A percentile compares a stretch with the other conserved stretches of the same genome.
Evolutionary conservation across 2,329 filamentous ascomycete genomes (phyloP).

Genomic region (Colletotrichum sp.): DNA sequence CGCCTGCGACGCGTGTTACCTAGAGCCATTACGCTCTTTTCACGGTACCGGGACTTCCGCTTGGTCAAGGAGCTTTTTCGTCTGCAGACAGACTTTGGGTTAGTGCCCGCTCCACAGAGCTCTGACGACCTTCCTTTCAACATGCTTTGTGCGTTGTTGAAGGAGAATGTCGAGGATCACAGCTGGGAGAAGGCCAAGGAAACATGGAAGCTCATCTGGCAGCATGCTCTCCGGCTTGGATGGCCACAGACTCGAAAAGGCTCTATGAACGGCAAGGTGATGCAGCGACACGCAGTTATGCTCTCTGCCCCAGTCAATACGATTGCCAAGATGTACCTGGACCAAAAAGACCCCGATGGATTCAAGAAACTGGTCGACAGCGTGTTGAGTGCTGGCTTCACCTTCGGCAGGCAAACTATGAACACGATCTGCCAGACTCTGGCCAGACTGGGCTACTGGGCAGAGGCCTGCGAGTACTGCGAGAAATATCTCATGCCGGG

Average conservation of each 20-base stretch:
- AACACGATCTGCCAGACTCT: slow-evolving; percentile 77
- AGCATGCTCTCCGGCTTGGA: slow-evolving; percentile 52
- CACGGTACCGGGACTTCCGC: slow-evolving; percentile 47
- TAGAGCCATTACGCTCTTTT: slow-evolving; percentile 36
- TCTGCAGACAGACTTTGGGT: slow-evolving; percentile 45
- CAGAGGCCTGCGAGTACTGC: slow-evolving; percentile 75
- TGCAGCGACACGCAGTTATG: slow-evolving; percentile 57
- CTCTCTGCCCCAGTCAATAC: slow-evolving; percentile 54
- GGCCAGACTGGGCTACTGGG: slow-evolving; percentile 60
- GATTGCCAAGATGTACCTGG: slow-evolving; percentile 51
- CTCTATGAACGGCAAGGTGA: slow-evolving; percentile 28
- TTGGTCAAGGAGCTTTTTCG: slow-evolving; percentile 63
- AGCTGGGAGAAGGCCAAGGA: slow-evolving; percentile 65
- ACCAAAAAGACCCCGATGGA: slow-evolving; percentile 45
- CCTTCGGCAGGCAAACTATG: slow-evolving; percentile 79
- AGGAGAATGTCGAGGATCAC: slow-evolving; percentile 61
- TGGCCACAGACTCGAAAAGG: slow-evolving; percentile 33
- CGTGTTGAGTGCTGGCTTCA: slow-evolving; percentile 72
- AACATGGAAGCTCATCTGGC: slow-evolving; percentile 69
- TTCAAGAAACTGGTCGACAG: slow-evolving; percentile 57
- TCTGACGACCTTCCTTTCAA: slow-evolving; percentile 48
- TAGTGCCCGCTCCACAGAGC: slow-evolving; percentile 41
- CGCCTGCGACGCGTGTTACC: not conserved
- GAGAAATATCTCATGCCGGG: slow-evolving; percentile 79
- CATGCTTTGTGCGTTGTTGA: slow-evolving; percentile 72